A percentile compares a stretch with the other conserved stretches of the same genome.
These are phyloP conservation scores for Petunia axillaris DNA, from an alignment of 257 asterid species.

Conservation along the genomic window DNA sequence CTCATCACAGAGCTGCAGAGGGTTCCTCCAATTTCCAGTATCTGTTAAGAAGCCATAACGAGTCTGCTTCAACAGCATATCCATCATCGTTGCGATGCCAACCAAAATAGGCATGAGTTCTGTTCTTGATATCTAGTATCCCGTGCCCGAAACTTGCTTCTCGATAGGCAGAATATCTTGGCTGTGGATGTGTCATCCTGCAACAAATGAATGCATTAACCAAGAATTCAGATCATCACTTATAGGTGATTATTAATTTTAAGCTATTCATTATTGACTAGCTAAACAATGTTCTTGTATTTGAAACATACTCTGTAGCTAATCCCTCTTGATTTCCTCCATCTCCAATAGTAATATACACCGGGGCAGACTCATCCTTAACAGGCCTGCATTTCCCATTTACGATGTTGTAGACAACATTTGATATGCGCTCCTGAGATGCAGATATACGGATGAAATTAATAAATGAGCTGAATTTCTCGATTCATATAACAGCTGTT, in stretches of 20 bases:
- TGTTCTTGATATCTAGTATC: constrained; percentile 56
- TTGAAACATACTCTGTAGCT: constrained; percentile 48
- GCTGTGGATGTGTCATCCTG: constrained; percentile 72
- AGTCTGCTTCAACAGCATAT: constrained; percentile 49
- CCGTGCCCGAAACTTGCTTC: constrained; percentile 73
- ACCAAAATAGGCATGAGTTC: constrained; percentile 53
- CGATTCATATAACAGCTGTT: too few species aligned
- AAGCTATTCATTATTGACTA: not conserved
- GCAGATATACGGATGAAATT: not conserved
- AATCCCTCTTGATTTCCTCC: constrained; percentile 81
- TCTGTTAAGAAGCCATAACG: constrained; percentile 52
- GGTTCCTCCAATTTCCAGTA: constrained; percentile 42
- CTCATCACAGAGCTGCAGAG: constrained; percentile 4
- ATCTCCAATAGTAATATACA: constrained; percentile 70
- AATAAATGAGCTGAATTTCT: not conserved
- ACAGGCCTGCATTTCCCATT: constrained; percentile 57
- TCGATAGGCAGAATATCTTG: constrained; percentile 58
- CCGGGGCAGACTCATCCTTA: constrained; percentile 62
- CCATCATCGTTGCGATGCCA: constrained; percentile 69
- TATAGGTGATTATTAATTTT: not conserved
- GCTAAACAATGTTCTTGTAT: not conserved
- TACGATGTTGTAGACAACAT: constrained; percentile 52
- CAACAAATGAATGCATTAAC: constrained; percentile 7
- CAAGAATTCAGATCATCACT: not conserved
- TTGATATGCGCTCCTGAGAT: constrained; percentile 64